Evolutionary conservation across 2,329 filamentous ascomycete species (phyloP).

Genomic region (Hypoxylon sp.): DNA sequence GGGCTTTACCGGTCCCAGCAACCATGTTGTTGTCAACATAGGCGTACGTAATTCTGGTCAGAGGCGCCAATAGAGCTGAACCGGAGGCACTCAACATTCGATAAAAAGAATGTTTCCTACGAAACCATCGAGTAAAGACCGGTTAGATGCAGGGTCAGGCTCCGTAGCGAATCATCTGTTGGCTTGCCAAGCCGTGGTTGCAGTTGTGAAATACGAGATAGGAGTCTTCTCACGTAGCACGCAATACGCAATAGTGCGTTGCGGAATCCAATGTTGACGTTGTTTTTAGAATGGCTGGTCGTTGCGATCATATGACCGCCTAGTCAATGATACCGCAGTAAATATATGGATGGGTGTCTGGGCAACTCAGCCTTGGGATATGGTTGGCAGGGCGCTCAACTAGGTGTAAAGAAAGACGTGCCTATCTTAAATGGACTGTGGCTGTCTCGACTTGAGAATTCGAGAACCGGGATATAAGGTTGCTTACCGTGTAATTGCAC

Average conservation of each 20-base stretch:
- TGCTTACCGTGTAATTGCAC: not conserved
- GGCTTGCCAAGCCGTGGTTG: constrained; percentile 37
- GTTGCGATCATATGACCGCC: not conserved
- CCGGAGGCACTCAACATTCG: constrained; percentile 1
- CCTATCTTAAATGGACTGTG: not conserved
- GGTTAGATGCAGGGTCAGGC: constrained; percentile 15
- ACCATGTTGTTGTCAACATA: not conserved
- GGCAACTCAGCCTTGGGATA: constrained; percentile 5
- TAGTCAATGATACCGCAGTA: not conserved
- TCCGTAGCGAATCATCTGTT: constrained; percentile 23
- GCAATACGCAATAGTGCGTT: not conserved
- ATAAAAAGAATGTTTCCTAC: constrained; percentile 11
- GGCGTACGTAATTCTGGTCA: not conserved
- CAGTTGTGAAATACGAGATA: constrained; percentile 41
- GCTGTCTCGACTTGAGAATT: not conserved
- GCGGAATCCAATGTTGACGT: constrained; percentile 4
- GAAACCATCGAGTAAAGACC: constrained; percentile 15
- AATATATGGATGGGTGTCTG: not conserved
- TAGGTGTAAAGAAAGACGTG: not conserved
- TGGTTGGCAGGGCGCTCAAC: not conserved
- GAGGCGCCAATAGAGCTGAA: constrained; percentile 1
- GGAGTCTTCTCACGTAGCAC: constrained; percentile 20
- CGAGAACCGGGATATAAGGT: not conserved
- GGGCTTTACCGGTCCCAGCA: not conserved
- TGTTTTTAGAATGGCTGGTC: not conserved